Conservation (phyloP, 2,329 filamentous ascomycete genomes). For the Dothistroma pini region DNA sequence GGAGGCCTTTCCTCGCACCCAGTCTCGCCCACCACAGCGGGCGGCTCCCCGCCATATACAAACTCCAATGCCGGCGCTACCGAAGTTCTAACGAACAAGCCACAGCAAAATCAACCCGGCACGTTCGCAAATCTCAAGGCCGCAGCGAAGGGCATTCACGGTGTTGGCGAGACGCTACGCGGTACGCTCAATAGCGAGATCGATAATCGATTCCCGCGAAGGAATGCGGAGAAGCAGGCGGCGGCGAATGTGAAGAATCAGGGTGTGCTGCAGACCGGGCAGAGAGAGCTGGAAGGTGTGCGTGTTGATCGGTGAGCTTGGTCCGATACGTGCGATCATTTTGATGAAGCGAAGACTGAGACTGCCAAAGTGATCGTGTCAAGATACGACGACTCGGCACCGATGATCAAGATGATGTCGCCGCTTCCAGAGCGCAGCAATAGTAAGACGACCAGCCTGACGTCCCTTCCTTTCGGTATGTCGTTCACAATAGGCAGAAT, state of each 20-base stretch:
- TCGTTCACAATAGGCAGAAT: no score
- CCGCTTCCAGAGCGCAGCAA: neutral
- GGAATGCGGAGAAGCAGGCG: slow-evolving; percentile 29
- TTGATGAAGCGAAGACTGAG: neutral
- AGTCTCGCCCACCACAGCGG: neutral
- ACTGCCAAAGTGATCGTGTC: neutral
- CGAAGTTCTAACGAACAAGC: neutral
- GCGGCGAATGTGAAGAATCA: slow-evolving; percentile 30
- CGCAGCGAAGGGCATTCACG: slow-evolving; percentile 32
- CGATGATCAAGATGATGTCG: neutral
- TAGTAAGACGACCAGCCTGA: neutral
- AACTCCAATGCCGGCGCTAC: neutral
- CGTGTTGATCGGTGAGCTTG: slow-evolving; percentile 10
- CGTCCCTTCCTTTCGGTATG: neutral
- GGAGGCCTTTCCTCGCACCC: neutral
- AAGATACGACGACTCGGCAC: slow-evolving; percentile 2
- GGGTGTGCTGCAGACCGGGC: slow-evolving; percentile 25
- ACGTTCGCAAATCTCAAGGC: slow-evolving; percentile 28
- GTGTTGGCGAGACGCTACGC: slow-evolving; percentile 34
- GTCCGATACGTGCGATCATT: neutral
- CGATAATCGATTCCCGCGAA: slow-evolving; percentile 28
- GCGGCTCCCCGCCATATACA: neutral
- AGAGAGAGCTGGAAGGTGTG: slow-evolving; percentile 25
- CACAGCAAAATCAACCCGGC: slow-evolving; percentile 11
- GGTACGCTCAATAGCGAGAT: slow-evolving; percentile 34